These are phyloP conservation scores for Farysia itapuensis DNA, from an alignment of 1,284 basidiomycete genomes.

Conservation along the genomic window DNA sequence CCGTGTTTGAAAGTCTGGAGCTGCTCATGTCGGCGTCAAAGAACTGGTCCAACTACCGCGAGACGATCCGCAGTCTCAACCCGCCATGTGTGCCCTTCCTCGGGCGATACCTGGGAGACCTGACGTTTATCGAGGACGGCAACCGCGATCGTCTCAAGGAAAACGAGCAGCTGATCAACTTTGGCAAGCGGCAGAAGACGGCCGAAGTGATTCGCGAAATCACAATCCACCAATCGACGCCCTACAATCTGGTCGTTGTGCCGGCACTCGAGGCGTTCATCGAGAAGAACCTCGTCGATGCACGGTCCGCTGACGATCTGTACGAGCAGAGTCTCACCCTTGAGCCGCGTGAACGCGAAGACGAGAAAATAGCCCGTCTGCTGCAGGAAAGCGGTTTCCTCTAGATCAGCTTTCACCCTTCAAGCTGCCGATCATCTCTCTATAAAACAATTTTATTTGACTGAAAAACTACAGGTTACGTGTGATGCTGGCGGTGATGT, in stretches of 20 bases:
- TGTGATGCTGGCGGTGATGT: neutral
- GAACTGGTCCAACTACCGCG: conserved; percentile 90
- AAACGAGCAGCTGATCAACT: conserved; percentile 77
- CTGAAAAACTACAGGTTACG: no score
- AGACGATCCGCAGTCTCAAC: conserved; percentile 78
- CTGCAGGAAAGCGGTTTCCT: conserved; percentile 86
- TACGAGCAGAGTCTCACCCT: conserved; percentile 82
- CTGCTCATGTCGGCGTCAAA: conserved; percentile 82
- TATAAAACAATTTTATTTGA: no score
- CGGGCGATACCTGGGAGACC: conserved; percentile 90
- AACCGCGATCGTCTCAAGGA: conserved; percentile 77
- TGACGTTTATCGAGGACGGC: conserved; percentile 98
- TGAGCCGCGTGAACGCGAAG: conserved; percentile 89
- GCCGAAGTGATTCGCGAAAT: conserved; percentile 95
- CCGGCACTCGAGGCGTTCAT: conserved; percentile 74
- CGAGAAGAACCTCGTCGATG: conserved; percentile 69
- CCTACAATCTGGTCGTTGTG: conserved; percentile 75
- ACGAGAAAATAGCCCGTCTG: conserved; percentile 76
- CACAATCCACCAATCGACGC: conserved; percentile 87
- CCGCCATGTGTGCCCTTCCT: conserved; percentile 98
- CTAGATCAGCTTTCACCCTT: no score
- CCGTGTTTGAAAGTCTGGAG: conserved; percentile 69
- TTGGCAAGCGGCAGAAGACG: conserved; percentile 88
- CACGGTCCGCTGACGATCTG: conserved; percentile 52
- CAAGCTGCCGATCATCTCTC: no score